A percentile compares a stretch with the other conserved stretches of the same genome.
These are phyloP conservation scores for Clitopilus passeckerianus DNA, from an alignment of 768 basidiomycete species.

Conservation along the genomic window DNA sequence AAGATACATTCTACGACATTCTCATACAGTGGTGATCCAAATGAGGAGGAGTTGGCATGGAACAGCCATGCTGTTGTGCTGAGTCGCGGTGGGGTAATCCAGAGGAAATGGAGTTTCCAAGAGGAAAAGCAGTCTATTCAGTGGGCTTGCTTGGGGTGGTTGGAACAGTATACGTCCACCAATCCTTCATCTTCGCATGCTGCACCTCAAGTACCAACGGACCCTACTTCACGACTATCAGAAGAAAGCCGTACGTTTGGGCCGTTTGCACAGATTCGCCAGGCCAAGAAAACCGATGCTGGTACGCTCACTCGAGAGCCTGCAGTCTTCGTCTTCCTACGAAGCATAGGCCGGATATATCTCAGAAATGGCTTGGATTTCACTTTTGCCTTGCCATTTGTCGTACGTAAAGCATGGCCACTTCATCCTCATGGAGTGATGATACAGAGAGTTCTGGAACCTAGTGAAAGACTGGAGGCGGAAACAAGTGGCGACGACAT, in stretches of 20 bases:
- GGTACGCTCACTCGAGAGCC: constrained; percentile 37
- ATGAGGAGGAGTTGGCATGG: constrained; percentile 70
- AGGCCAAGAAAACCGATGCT: constrained; percentile 29
- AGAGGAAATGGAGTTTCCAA: constrained; percentile 71
- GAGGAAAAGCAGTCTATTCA: constrained; percentile 70
- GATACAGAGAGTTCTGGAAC: constrained; percentile 70
- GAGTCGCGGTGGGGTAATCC: constrained; percentile 62
- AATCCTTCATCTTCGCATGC: constrained; percentile 20
- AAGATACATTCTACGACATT: constrained; percentile 38
- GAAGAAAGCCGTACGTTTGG: constrained; percentile 45
- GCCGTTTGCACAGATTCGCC: constrained; percentile 42
- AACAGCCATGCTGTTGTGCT: constrained; percentile 57
- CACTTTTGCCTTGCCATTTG: constrained; percentile 77
- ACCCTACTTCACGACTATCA: constrained; percentile 14
- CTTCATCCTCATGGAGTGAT: constrained; percentile 74
- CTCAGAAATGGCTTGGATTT: constrained; percentile 68
- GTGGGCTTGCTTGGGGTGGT: constrained; percentile 73
- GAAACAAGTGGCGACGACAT: constrained; percentile 59
- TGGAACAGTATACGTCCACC: constrained; percentile 44
- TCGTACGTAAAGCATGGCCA: constrained; percentile 76
- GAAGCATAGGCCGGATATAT: constrained; percentile 70
- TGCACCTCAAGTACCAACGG: constrained; percentile 25
- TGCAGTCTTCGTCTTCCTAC: constrained; percentile 74
- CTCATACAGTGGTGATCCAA: constrained; percentile 29
- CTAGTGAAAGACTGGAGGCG: constrained; percentile 62